A percentile compares a stretch with the other conserved stretches of the same genome.
Conservation (phyloP, 192 early-diverging fungal genomes). For the Entomortierella chlamydospora region DNA sequence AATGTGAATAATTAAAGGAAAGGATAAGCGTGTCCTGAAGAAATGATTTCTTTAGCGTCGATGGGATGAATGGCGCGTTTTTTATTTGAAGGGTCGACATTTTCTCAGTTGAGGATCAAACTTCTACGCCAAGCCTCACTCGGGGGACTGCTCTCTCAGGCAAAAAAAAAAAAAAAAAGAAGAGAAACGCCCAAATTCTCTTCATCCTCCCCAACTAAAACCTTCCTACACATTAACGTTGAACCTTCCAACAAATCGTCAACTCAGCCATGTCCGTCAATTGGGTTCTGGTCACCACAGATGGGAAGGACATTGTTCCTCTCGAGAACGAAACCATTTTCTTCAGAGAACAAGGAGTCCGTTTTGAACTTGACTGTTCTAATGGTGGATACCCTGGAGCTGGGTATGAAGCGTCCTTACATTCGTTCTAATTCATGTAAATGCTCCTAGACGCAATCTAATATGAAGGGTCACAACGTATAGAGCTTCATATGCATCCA, state of each 20-base stretch:
- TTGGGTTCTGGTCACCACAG: constrained; percentile 47
- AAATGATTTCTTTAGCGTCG: too few relatives aligned
- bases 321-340: constrained; percentile 36
- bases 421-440: too few relatives aligned
- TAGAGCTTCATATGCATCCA: constrained; percentile 32
- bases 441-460: too few relatives aligned
- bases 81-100: too few relatives aligned
- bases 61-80: too few relatives aligned
- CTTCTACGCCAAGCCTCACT: not conserved
- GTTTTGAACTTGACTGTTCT: constrained; percentile 44
- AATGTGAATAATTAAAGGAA: too few relatives aligned
- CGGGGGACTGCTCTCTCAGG: too few relatives aligned
- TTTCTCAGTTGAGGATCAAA: too few relatives aligned
- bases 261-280: constrained; percentile 47
- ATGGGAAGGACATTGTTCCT: constrained; percentile 47
- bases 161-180: too few relatives aligned
- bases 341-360: constrained; percentile 29
- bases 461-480: not conserved
- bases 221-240: not conserved
- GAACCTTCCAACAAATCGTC: not conserved
- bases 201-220: not conserved
- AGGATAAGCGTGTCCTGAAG: too few relatives aligned
- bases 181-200: constrained; percentile 3
- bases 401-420: constrained; percentile 4
- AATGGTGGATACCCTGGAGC: constrained; percentile 53